Base-by-base conservation (phyloP, 2,329 filamentous ascomycete species). In the Nakataea oryzae region DNA sequence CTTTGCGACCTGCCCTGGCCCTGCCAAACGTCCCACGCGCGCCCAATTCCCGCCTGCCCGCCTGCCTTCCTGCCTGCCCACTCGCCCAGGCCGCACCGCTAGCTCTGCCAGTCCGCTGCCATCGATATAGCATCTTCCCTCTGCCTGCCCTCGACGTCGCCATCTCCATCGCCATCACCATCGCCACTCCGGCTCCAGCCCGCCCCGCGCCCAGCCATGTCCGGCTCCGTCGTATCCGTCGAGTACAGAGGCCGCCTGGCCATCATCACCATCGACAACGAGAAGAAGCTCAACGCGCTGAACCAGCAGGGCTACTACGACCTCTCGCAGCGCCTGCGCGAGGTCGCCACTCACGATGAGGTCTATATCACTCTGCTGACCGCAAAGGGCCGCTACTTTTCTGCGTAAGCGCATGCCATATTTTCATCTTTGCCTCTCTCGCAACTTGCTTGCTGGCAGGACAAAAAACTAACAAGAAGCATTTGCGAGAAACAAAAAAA, bases 261-360 rank as follows among this genome's bases (percentile, higher is more conserved):
- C 70, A 85, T 93, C 71, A 87, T 99, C 74, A 96, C 91, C 24
- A 87, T 99, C 71, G 88, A 93, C 75, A 88, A 90, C 60, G 84
- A 87, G 62, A 84, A 86, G 72, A 97, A 97, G 78, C 90, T 97
- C 74, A 96, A 96, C 74, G 91, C 93, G 34, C 77, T 97, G 60
- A 83, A 78, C 64, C 80, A 83, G 69, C 77, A 83, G 64, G 81
- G 87, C 60, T 97, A 97, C 79, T 96, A 89, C 73, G 81, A 86
- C 32, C 81, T 97, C 55, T 86, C 89, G 1, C 81, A 84, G 67
- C 81, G 85, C 59, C 77, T 99, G 72, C 84, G 88, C 63, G 87
- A 96, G 72, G 81, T 97, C 59, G 93, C 91, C 21, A 81, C 79
- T 11, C 86, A 86, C 66, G 86, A 93, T 64, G 90, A 96, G 66